These are phyloP conservation scores for Phytophthora uliginosa DNA, from an alignment of 352 stramenopile species.

Conservation along the genomic window DNA sequence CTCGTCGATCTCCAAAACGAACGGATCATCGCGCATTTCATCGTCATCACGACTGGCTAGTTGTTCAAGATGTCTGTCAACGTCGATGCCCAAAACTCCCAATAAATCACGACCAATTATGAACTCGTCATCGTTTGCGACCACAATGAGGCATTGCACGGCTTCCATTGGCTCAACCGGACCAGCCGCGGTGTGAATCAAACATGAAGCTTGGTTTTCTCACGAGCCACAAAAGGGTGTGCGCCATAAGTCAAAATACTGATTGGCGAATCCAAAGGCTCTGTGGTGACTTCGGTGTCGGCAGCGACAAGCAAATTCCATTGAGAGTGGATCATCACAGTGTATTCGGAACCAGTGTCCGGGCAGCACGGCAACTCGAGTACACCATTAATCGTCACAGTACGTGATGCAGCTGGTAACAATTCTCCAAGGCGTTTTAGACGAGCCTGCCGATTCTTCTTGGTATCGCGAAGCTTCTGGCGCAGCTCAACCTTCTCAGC, in stretches of 20 bases:
- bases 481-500: neutral
- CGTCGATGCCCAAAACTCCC: conserved; percentile 12
- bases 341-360: neutral
- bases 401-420: neutral
- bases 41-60: conserved; percentile 3
- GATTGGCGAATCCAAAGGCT: neutral
- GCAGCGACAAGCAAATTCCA: too few species aligned
- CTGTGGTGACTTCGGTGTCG: neutral
- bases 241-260: conserved; percentile 7
- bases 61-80: conserved; percentile 21
- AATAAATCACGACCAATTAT: conserved; percentile 24
- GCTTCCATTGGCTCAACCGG: conserved; percentile 5
- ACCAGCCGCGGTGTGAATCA: conserved; percentile 20
- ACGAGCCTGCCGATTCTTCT: neutral
- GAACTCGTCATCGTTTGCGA: conserved; percentile 16
- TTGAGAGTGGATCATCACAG: conserved; percentile 1
- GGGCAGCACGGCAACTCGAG: neutral
- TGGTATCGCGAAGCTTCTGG: neutral
- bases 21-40: conserved; percentile 1
- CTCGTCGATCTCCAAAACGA: conserved; percentile 1
- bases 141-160: conserved; percentile 8
- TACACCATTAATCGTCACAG: neutral
- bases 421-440: neutral
- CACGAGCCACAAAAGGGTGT: neutral
- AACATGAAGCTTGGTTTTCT: conserved; percentile 5